phyloP scores from a whole-genome alignment of 2,329 filamentous ascomycete species.

The Biscogniauxia mediterranea region DNA sequence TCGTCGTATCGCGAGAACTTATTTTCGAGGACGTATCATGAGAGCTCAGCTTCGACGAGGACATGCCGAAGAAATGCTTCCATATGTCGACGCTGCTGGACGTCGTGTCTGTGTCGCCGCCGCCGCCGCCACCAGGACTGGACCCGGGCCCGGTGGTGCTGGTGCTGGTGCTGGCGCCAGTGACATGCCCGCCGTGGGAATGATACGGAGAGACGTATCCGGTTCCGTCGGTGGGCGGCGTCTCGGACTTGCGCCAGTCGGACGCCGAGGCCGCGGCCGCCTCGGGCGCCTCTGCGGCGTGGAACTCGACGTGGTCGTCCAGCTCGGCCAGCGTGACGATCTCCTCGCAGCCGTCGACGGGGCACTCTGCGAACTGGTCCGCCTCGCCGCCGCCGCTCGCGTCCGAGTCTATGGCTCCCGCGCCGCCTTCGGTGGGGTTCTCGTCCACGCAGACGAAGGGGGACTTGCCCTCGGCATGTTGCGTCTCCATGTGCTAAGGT shows the following conservation, averaged over 20 bases:
- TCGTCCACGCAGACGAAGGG: conserved; percentile 23
- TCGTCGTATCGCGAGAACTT: neutral
- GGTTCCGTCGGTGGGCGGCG: neutral
- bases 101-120: neutral
- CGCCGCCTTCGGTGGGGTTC: neutral
- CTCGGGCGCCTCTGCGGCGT: conserved; percentile 45
- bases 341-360: conserved; percentile 58
- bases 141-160: neutral
- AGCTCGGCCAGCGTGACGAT: conserved; percentile 51
- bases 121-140: neutral
- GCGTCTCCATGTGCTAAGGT: conserved; percentile 32
- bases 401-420: conserved; percentile 7
- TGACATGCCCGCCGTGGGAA: conserved; percentile 2
- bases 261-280: neutral
- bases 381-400: conserved; percentile 32
- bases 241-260: neutral
- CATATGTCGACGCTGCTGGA: conserved; percentile 20
- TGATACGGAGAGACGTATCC: conserved; percentile 23
- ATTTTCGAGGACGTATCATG: neutral
- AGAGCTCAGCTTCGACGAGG: conserved; percentile 4
- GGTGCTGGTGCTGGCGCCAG: neutral
- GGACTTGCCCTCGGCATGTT: conserved; percentile 27
- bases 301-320: conserved; percentile 58
- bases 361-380: conserved; percentile 50
- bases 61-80: conserved; percentile 33